Evolutionary conservation across 139 green algal species (phyloP), one percentile per base, ranked within the genome.

Genomic region (Mychonastes homosphaera): DNA sequence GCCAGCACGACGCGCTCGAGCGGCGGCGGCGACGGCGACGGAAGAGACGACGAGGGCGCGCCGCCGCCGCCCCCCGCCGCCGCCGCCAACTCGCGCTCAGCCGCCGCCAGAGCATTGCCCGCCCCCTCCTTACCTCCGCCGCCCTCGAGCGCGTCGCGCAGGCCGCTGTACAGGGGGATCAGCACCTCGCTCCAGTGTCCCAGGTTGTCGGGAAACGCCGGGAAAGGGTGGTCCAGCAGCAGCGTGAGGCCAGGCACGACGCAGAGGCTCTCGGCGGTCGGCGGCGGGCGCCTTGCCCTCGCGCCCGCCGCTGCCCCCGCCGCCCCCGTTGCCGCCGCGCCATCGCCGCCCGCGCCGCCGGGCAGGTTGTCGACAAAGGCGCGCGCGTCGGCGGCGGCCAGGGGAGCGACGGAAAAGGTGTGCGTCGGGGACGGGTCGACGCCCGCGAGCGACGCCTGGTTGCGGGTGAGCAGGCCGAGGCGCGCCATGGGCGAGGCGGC

Each of bases 171-270:
- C 4, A 78, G 34, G 3, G 83, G 78, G 23, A 80, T 47, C 58
- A 89, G 69, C 18, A 80, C 47, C 70, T 93, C 83, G 2, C 69
- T 63, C 84, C 84, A 94, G 65, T 89, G 79, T 2, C 84, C 85
- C 40, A 87, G 58, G 67, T 91, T 84, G 44, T 86, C 70, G 0
- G 76, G 63, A 54, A 76, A 83, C 18, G 71, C 66, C 8, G 75
- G 64, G 63, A 87, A 87, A 4, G 82, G 74, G 35, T 85, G 81
- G 64, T 90, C 81, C 2, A 92, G 35, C 26, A 81, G 62, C 28
- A 90, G 53, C 6, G 74, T 82, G 19, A 78, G 79, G 45, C 84
- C 85, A 6, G 63, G 41, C 34, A 83, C 48, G 24, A 43, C 39
- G 21, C 62, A 69, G 15, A 63, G 33, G n/a, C n/a, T n/a, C 13